Percentiles rank a stretch among this genome's conserved stretches.
Conservation (phyloP, 148 eudicot species). For the Cornus suecica region DNA sequence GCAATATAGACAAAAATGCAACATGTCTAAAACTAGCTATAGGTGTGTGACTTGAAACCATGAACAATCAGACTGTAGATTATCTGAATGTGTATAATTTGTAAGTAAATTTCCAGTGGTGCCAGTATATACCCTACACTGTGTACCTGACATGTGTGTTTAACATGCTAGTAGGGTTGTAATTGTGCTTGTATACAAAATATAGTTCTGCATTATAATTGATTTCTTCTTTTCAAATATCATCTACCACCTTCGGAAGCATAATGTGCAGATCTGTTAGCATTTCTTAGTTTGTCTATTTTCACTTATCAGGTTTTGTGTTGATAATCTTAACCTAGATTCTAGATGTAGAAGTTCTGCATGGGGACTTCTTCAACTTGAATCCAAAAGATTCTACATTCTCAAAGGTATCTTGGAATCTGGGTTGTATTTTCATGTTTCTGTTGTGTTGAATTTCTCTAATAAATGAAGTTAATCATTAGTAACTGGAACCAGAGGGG, state of each 20-base stretch:
- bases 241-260: not conserved
- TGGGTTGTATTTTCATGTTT: slow-evolving; percentile 1
- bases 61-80: not conserved
- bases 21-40: too few relatives aligned
- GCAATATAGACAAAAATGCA: too few relatives aligned
- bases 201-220: not conserved
- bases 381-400: slow-evolving; percentile 57
- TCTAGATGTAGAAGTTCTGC: slow-evolving; percentile 72
- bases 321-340: slow-evolving; percentile 48
- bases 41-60: not conserved
- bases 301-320: not conserved
- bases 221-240: not conserved
- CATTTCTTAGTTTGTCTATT: not conserved
- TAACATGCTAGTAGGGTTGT: too few relatives aligned
- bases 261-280: not conserved
- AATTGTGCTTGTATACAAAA: not conserved
- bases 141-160: too few relatives aligned
- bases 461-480: not conserved
- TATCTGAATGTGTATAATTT: too few relatives aligned
- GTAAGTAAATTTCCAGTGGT: too few relatives aligned
- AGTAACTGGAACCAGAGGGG: not conserved
- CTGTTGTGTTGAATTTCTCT: not conserved
- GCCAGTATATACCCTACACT: too few relatives aligned
- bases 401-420: slow-evolving; percentile 70
- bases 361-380: slow-evolving; percentile 71